phyloP scores from a whole-genome alignment of 805 yeast species.

The Candida boleticola region DNA sequence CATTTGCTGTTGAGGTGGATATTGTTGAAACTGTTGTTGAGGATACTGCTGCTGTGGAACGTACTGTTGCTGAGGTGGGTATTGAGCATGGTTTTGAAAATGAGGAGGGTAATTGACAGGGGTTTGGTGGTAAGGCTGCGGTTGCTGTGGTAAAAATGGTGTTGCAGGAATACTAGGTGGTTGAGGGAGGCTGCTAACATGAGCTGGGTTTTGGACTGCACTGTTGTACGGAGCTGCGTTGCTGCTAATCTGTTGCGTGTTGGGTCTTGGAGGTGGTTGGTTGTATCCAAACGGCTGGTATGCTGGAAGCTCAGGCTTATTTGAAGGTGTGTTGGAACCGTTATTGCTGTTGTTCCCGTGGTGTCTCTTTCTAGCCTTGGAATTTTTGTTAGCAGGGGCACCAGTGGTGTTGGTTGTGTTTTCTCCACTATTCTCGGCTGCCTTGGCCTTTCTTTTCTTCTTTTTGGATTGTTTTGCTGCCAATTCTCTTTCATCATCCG shows the following conservation, averaged over 20 bases:
- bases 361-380: constrained; percentile 12
- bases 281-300: constrained; percentile 23
- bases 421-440: constrained; percentile 16
- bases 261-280: constrained; percentile 11
- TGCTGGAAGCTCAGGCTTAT: constrained; percentile 9
- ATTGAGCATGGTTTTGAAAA: constrained; percentile 2
- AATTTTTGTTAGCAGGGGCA: constrained; percentile 6
- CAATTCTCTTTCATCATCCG: constrained; percentile 90
- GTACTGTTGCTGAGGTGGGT: constrained; percentile 7
- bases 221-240: not conserved
- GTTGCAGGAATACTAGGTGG: too few species aligned
- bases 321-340: not conserved
- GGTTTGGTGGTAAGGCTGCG: constrained; percentile 5
- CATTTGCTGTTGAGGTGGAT: constrained; percentile 2
- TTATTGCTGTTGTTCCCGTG: constrained; percentile 1
- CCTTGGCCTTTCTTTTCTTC: constrained; percentile 51
- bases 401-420: constrained; percentile 5
- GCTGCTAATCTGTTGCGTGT: not conserved
- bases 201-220: constrained; percentile 1
- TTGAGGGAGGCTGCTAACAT: too few species aligned
- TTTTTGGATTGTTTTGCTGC: constrained; percentile 64
- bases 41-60: constrained; percentile 12
- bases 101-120: constrained; percentile 2
- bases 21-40: not conserved
- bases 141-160: constrained; percentile 20